phyloP scores from a whole-genome alignment of 2,329 filamentous ascomycete species.

The Sporothrix euskadiensis region DNA sequence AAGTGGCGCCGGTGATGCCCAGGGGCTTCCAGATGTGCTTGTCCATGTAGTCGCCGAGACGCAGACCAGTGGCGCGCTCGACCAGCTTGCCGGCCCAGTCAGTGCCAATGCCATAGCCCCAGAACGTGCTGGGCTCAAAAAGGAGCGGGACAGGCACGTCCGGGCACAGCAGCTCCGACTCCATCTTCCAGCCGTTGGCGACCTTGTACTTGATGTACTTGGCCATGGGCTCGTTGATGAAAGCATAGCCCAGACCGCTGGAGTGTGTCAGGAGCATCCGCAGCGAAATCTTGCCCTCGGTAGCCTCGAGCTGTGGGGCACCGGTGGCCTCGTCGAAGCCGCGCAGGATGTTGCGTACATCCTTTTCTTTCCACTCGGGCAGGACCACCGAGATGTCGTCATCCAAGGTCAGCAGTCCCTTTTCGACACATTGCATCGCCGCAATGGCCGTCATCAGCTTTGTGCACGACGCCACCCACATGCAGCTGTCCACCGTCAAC shows the following conservation, averaged over 20 bases:
- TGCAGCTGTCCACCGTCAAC: slow-evolving; percentile 7
- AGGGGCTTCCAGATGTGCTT: slow-evolving; percentile 1
- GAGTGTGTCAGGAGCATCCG: slow-evolving; percentile 8
- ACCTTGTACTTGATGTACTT: not conserved
- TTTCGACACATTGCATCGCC: slow-evolving; percentile 1
- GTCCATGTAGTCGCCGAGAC: slow-evolving; percentile 3
- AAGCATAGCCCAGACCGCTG: slow-evolving; percentile 4
- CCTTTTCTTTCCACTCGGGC: not conserved
- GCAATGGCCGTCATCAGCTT: slow-evolving; percentile 20
- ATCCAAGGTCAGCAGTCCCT: not conserved
- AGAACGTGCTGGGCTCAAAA: not conserved
- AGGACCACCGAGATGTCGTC: not conserved
- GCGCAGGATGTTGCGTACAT: not conserved
- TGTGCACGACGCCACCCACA: slow-evolving; percentile 18
- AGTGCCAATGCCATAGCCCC: slow-evolving; percentile 3
- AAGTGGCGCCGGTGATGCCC: not conserved
- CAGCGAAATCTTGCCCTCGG: not conserved
- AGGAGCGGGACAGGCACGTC: not conserved
- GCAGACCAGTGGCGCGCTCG: not conserved
- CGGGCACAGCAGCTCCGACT: slow-evolving; percentile 12
- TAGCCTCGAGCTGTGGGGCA: not conserved
- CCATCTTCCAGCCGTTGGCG: not conserved
- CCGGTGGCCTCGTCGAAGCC: slow-evolving; percentile 9
- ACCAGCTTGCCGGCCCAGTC: slow-evolving; percentile 13
- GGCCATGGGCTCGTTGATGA: not conserved